Evolutionary conservation across 148 eudicot species (phyloP), one percentile per base, ranked within the genome.

Genomic region (Fagopyrum homotropicum): DNA sequence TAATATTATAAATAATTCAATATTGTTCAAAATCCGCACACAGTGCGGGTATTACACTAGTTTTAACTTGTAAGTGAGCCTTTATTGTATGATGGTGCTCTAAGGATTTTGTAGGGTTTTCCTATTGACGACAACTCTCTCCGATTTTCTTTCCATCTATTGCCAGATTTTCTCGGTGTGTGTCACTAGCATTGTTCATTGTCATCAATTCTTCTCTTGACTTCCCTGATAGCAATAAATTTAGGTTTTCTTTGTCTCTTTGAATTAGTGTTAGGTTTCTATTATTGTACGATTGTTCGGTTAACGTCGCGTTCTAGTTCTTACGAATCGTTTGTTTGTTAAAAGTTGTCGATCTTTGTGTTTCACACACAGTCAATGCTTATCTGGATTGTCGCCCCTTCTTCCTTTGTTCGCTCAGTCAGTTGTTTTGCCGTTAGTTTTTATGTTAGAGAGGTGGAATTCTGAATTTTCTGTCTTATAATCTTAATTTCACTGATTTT

Each of bases 61-160:
- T 22, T 22, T 22, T 22, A 22, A 22, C 26, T 22, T 22, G 26
- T 35, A 35, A 1, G 40, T 35, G 40, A 2, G 40, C 40, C 40
- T 1, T 1, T 35, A 35, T 2, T 35, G 40, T 35, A 35, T 35
- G 40, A 73, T 90, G 90, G 71, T 90, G 12, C 56, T 16, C 16
- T 16, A 51, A 51, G 56, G 15, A 51, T 51, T 16, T 51, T 51
- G 16, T 11, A 51, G 16, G 56, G 56, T 11, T 51, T 51, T 51
- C 40, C 40, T 1, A 35, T 35, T 2, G 40, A 35, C 40, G 40
- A 35, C 40, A 2, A 35, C 40, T 35, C 15, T 12, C 17, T 51
- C 56, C 56, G 56, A 0, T 15, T 3, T 15, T 51, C 15, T 51
- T 14, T 51, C 56, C 15, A 51, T 16, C 17, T 51, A 14, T 51